Conservation (phyloP, 2,329 filamentous ascomycete species). For the Pseudogymnoascus pannorum region DNA sequence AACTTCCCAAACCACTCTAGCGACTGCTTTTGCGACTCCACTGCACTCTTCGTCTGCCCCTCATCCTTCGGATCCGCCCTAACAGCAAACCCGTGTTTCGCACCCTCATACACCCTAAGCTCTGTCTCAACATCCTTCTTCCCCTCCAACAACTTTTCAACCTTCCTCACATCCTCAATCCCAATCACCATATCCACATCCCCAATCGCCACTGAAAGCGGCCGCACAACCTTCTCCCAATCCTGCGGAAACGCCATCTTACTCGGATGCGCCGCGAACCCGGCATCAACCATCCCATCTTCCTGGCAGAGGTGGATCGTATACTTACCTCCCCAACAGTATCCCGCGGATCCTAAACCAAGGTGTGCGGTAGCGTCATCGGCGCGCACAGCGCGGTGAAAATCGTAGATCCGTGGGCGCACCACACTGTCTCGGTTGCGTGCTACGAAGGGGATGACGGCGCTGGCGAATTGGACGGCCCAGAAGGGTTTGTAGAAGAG, state of each 20-base stretch:
- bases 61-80: slow-evolving; percentile 30
- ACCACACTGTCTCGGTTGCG: not conserved
- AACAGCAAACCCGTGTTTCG: slow-evolving; percentile 37
- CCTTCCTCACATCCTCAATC: slow-evolving; percentile 18
- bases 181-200: slow-evolving; percentile 38
- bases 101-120: slow-evolving; percentile 31
- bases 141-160: slow-evolving; percentile 25
- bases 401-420: not conserved
- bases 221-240: slow-evolving; percentile 28
- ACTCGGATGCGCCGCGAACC: not conserved
- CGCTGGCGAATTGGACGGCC: not conserved
- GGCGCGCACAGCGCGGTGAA: not conserved
- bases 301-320: slow-evolving; percentile 37
- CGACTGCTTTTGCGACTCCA: slow-evolving; percentile 33
- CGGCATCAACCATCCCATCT: slow-evolving; percentile 14
- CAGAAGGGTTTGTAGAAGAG: not conserved
- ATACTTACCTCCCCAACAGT: slow-evolving; percentile 54
- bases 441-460: not conserved
- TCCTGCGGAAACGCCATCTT: not conserved
- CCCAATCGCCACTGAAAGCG: slow-evolving; percentile 41
- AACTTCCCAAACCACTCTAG: slow-evolving; percentile 30
- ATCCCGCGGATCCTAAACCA: slow-evolving; percentile 31
- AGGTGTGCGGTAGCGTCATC: not conserved
- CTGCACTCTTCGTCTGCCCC: slow-evolving; percentile 26
- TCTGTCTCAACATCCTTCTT: slow-evolving; percentile 28